Percentiles rank a stretch among this genome's conserved stretches.
phyloP scores from a whole-genome alignment of 495 filamentous ascomycete species.

The Venustampulla echinocandica region DNA sequence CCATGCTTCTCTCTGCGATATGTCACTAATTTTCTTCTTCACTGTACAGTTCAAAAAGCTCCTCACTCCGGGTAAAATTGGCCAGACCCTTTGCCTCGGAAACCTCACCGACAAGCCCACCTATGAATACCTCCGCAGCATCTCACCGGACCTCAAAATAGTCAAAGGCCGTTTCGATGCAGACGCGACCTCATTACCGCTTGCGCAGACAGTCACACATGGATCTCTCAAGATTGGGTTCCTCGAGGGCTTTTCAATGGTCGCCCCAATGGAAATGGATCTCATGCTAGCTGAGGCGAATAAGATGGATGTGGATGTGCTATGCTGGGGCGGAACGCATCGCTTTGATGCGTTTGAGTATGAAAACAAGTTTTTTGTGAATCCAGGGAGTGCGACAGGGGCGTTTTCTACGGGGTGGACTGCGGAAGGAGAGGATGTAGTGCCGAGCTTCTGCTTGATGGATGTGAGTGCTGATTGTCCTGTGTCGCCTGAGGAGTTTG shows the following conservation, averaged over 20 bases:
- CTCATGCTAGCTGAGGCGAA: slow-evolving; percentile 85
- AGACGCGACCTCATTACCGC: slow-evolving; percentile 79
- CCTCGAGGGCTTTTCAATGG: slow-evolving; percentile 91
- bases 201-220: slow-evolving; percentile 91
- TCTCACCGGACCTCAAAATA: slow-evolving; percentile 91
- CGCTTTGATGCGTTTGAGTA: slow-evolving; percentile 97
- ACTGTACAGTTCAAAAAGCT: slow-evolving; percentile 98
- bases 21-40: slow-evolving; percentile 8
- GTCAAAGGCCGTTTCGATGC: slow-evolving; percentile 84
- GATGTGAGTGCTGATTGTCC: no score
- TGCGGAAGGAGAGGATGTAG: slow-evolving; percentile 60
- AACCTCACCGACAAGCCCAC: slow-evolving; percentile 93
- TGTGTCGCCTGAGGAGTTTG: background rate
- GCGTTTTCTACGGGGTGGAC: slow-evolving; percentile 56
- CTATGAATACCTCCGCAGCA: slow-evolving; percentile 85
- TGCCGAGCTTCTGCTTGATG: slow-evolving; percentile 97
- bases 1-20: slow-evolving; percentile 9
- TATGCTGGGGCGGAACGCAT: slow-evolving; percentile 97
- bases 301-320: slow-evolving; percentile 92
- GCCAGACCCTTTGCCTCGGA: slow-evolving; percentile 91
- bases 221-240: slow-evolving; percentile 91
- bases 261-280: slow-evolving; percentile 86
- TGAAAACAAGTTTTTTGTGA: slow-evolving; percentile 97
- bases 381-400: slow-evolving; percentile 90
- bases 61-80: slow-evolving; percentile 94